These are phyloP conservation scores for Cytospora mali DNA, from an alignment of 2,329 filamentous ascomycete species.

Conservation along the genomic window DNA sequence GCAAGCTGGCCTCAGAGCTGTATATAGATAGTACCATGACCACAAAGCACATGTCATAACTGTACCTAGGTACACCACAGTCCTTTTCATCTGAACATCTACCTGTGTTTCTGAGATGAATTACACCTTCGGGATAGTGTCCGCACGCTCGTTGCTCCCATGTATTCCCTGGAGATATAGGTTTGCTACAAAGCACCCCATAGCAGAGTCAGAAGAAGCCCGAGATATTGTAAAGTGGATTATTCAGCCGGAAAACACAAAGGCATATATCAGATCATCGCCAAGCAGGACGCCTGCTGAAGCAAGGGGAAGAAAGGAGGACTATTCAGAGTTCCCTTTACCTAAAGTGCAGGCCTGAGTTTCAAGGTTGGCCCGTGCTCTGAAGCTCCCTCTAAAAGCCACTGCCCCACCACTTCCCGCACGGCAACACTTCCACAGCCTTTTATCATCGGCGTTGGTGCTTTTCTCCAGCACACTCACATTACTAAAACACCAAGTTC, in stretches of 20 bases:
- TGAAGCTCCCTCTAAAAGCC: constrained; percentile 16
- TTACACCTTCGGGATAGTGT: too few species aligned
- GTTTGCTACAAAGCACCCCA: neutral
- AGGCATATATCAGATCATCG: neutral
- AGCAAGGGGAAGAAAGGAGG: neutral
- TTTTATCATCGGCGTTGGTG: constrained; percentile 7
- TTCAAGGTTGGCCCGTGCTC: constrained; percentile 20
- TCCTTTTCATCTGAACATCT: neutral
- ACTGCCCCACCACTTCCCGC: constrained; percentile 26
- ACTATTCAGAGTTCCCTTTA: neutral
- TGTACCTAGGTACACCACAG: neutral
- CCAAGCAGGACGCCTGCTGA: neutral
- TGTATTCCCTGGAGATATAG: neutral
- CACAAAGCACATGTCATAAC: neutral
- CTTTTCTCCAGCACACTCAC: neutral
- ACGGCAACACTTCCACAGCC: constrained; percentile 18
- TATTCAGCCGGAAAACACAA: neutral
- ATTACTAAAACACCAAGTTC: constrained; percentile 20
- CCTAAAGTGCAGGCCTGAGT: neutral
- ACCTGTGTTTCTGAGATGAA: too few species aligned
- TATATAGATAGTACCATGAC: neutral
- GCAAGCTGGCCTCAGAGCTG: neutral
- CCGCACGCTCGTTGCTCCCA: neutral
- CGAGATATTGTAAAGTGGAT: neutral
- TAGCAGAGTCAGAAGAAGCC: neutral